phyloP scores from a whole-genome alignment of 1,284 basidiomycete genomes.

The Ustilago tritici region DNA sequence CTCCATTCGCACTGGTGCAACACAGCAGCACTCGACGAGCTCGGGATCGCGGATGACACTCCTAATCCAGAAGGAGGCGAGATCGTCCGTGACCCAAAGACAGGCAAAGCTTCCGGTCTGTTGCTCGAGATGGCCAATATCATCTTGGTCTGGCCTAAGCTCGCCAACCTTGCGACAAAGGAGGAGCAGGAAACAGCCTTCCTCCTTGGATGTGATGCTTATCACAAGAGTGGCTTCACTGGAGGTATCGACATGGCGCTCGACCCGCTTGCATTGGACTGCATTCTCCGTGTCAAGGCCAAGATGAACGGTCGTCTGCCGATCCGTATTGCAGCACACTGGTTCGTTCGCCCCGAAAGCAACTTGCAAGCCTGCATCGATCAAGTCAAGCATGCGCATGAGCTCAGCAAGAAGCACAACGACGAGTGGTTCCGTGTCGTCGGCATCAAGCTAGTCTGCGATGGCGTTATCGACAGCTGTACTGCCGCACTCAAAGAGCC shows the following conservation, averaged over 20 bases:
- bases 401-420: constrained; percentile 36
- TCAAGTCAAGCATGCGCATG: constrained; percentile 37
- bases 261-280: constrained; percentile 33
- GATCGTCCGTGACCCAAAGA: constrained; percentile 37
- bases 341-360: constrained; percentile 35
- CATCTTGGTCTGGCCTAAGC: constrained; percentile 33
- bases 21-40: constrained; percentile 40
- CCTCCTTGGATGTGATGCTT: constrained; percentile 36
- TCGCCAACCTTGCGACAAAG: constrained; percentile 26
- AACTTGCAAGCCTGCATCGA: constrained; percentile 23
- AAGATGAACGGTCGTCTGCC: constrained; percentile 39
- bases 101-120: constrained; percentile 39
- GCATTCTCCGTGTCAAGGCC: constrained; percentile 28
- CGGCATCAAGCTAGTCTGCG: constrained; percentile 51
- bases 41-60: constrained; percentile 43
- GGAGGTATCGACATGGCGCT: constrained; percentile 48
- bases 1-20: constrained; percentile 50
- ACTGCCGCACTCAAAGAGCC: constrained; percentile 49
- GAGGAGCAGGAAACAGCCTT: constrained; percentile 33
- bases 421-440: constrained; percentile 48
- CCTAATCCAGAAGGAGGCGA: constrained; percentile 45
- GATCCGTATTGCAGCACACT: constrained; percentile 44
- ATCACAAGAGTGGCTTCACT: constrained; percentile 42
- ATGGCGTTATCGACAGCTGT: constrained; percentile 52
- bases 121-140: constrained; percentile 49